Evolutionary conservation across 139 green algal species (phyloP), one percentile per base, ranked within the genome.

Genomic region (Coelastrella sp.): DNA sequence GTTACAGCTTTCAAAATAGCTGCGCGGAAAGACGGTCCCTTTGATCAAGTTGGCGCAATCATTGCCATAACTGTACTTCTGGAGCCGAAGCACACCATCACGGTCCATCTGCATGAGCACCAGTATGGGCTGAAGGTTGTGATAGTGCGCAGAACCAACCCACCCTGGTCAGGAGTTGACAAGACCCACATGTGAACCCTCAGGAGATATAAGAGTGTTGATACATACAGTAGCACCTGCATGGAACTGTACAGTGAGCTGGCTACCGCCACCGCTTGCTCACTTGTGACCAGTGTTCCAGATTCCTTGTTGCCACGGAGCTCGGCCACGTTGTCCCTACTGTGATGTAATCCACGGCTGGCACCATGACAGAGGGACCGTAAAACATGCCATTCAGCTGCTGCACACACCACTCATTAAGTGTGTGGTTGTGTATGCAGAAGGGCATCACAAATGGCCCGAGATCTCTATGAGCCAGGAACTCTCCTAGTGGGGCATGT

Each of bases 271-370:
- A 35, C 60, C 34, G 59, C 25, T 53, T 13, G 85, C 43, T 5
- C 25, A 79, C 80, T 48, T 89, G 85, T 2, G 88, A 71, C 81
- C 88, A 91, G 60, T 88, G 85, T 32, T 81, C 81, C 82, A 90
- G 72, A 57, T 87, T 86, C 21, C 80, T 50, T 4, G 45, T 62
- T 15, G 23, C 25, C n/a, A 84, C 69, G 50, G 67, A 48, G 51
- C 69, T 60, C 50, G 85, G 64, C 86, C 85, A 83, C 19, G 57
- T 79, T n/a, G 8, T 60, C 15, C 13, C 25, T 4, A 81, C 40
- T 2, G 53, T 11, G 5, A 27, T 51, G 53, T 62, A 78, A n/a
- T 80, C 87, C 32, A n/a, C 64, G 4, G 48, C 23, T 4, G 80
- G 23, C 66, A 69, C 37, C 11, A 45, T 35, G n/a, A 57, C 30